Evolutionary conservation across 2,329 filamentous ascomycete genomes (phyloP).

Genomic region (Stromatinia cepivora): DNA sequence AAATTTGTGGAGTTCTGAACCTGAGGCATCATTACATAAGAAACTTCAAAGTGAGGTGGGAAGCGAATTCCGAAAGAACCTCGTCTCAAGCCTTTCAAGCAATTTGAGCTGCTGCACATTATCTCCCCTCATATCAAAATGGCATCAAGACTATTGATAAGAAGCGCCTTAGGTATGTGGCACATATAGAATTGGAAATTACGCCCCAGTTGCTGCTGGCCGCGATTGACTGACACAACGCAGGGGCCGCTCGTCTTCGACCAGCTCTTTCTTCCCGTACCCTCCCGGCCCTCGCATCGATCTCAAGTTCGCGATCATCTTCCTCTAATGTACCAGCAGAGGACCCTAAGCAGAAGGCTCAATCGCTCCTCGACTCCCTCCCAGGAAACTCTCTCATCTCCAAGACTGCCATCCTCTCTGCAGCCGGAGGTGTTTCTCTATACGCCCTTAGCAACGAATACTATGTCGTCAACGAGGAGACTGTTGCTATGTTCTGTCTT

Average conservation of each 20-base stretch:
- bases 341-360: conserved; percentile 95
- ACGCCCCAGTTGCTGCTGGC: conserved; percentile 31
- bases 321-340: conserved; percentile 77
- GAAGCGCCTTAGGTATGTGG: conserved; percentile 87
- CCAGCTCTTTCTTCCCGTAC: conserved; percentile 73
- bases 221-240: conserved; percentile 46
- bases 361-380: conserved; percentile 89
- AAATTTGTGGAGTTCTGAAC: conserved; percentile 4
- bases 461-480: conserved; percentile 99
- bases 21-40: conserved; percentile 11
- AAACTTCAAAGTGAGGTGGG: conserved; percentile 22
- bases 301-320: conserved; percentile 65
- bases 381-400: conserved; percentile 90
- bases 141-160: conserved; percentile 89
- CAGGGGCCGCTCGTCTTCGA: conserved; percentile 82
- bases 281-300: conserved; percentile 71
- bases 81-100: conserved; percentile 34
- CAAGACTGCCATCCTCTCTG: conserved; percentile 96
- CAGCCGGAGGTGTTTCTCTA: conserved; percentile 83
- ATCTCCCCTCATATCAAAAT: conserved; percentile 71
- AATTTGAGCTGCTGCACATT: conserved; percentile 44
- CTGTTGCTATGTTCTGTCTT: conserved; percentile 88
- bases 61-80: conserved; percentile 33
- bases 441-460: conserved; percentile 99
- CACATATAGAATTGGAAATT: conserved; percentile 11